phyloP scores from a whole-genome alignment of 1,284 basidiomycete species.

The Ustilago crameri region DNA sequence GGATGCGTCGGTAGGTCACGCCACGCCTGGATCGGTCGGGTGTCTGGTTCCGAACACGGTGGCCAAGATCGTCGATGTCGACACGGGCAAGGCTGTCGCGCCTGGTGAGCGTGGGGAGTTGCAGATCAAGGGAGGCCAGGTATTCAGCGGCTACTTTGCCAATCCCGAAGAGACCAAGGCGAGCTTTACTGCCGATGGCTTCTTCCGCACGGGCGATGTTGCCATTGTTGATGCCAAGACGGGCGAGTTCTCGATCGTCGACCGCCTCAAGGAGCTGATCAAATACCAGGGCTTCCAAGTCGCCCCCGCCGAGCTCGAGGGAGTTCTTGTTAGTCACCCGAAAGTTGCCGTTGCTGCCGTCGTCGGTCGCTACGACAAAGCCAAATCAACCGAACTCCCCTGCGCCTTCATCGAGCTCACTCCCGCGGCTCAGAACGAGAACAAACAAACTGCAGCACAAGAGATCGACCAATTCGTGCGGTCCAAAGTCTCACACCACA shows the following conservation, averaged over 20 bases:
- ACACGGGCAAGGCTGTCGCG: constrained; percentile 20
- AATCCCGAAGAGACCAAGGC: constrained; percentile 71
- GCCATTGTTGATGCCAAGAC: constrained; percentile 39
- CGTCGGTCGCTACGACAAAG: constrained; percentile 50
- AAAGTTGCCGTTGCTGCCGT: constrained; percentile 58
- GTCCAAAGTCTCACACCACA: constrained; percentile 37
- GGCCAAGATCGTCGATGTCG: constrained; percentile 36
- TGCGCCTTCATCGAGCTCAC: constrained; percentile 43
- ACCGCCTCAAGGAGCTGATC: constrained; percentile 64
- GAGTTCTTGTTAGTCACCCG: constrained; percentile 40
- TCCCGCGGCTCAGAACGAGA: not conserved
- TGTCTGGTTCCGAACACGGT: constrained; percentile 35
- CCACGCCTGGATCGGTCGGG: constrained; percentile 38
- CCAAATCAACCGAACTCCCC: constrained; percentile 45
- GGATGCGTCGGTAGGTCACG: constrained; percentile 23
- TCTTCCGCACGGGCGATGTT: constrained; percentile 63
- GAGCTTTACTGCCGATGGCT: constrained; percentile 73
- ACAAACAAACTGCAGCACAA: constrained; percentile 7
- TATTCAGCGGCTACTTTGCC: constrained; percentile 42
- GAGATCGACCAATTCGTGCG: constrained; percentile 38
- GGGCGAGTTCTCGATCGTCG: constrained; percentile 56
- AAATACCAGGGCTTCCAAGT: constrained; percentile 66
- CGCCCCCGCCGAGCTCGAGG: constrained; percentile 62
- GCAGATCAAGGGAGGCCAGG: constrained; percentile 42
- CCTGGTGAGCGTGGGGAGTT: constrained; percentile 48